phyloP scores from a whole-genome alignment of 2,329 filamentous ascomycete species.

The Trichophyton simii region DNA sequence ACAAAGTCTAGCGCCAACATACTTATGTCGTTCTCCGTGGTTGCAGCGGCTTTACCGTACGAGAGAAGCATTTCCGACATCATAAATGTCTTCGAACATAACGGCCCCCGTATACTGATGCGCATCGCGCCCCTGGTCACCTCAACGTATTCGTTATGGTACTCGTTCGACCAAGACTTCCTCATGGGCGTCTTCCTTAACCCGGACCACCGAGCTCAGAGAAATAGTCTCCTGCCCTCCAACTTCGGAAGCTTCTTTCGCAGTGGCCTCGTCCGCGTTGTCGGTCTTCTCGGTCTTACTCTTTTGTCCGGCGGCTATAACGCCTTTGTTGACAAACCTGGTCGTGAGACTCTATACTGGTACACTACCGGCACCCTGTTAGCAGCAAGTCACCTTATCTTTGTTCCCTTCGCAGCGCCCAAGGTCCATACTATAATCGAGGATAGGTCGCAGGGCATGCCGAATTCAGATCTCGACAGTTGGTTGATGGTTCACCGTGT shows the following conservation, averaged over 20 bases:
- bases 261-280: slow-evolving; percentile 17
- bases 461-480: slow-evolving; percentile 5
- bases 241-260: slow-evolving; percentile 35
- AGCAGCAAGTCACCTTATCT: slow-evolving; percentile 10
- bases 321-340: not conserved
- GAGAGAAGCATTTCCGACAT: not conserved
- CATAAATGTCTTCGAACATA: slow-evolving; percentile 5
- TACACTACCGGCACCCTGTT: slow-evolving; percentile 5
- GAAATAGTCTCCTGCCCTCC: slow-evolving; percentile 26
- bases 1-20: too few species aligned
- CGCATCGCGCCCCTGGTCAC: slow-evolving; percentile 37
- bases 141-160: slow-evolving; percentile 37
- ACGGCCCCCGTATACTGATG: slow-evolving; percentile 17
- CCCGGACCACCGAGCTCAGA: slow-evolving; percentile 10
- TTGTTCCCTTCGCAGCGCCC: slow-evolving; percentile 10
- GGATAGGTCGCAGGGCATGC: not conserved
- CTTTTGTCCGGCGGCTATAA: not conserved
- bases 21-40: too few species aligned
- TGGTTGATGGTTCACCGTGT: slow-evolving; percentile 13
- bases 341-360: slow-evolving; percentile 5
- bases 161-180: slow-evolving; percentile 30
- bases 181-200: slow-evolving; percentile 15
- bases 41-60: too few species aligned
- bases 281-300: slow-evolving; percentile 7
- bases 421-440: slow-evolving; percentile 10